These are phyloP conservation scores for Cucurbita moschata DNA, from an alignment of 306 rosid species.

Conservation along the genomic window DNA sequence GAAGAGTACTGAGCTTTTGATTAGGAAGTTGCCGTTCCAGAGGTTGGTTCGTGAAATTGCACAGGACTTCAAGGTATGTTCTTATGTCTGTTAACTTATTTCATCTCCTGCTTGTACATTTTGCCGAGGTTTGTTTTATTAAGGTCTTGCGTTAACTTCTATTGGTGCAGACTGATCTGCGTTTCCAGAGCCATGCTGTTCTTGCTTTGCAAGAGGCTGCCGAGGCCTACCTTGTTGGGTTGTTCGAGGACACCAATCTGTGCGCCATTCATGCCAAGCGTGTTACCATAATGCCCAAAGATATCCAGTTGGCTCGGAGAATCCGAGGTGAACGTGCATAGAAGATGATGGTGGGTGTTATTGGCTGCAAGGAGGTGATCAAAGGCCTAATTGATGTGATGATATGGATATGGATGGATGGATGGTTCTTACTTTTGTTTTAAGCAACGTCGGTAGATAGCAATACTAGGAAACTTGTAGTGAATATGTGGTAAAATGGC, in stretches of 20 bases:
- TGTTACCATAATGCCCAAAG: constrained; percentile 90
- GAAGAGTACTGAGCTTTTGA: constrained; percentile 82
- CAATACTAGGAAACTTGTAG: neutral
- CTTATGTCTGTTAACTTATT: neutral
- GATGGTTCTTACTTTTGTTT: neutral
- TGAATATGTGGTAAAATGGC: neutral
- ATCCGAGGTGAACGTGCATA: constrained; percentile 90
- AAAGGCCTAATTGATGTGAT: neutral
- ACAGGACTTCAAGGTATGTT: constrained; percentile 70
- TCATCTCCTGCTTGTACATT: neutral
- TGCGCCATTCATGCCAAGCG: constrained; percentile 95
- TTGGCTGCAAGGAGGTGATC: constrained; percentile 38
- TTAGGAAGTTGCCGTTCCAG: constrained; percentile 88
- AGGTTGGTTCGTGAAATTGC: constrained; percentile 94
- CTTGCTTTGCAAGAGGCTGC: constrained; percentile 90
- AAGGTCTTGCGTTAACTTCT: neutral
- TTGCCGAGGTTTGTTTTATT: neutral
- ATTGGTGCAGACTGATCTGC: constrained; percentile 61
- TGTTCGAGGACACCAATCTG: constrained; percentile 79
- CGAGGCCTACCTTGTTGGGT: constrained; percentile 80
- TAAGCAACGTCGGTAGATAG: neutral
- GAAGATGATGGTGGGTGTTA: neutral
- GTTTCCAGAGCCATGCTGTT: constrained; percentile 95
- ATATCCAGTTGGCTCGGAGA: constrained; percentile 81
- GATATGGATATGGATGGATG: neutral